Conservation (phyloP, 2,329 filamentous ascomycete species). For the Paraphaeosphaeria sporulosa region DNA sequence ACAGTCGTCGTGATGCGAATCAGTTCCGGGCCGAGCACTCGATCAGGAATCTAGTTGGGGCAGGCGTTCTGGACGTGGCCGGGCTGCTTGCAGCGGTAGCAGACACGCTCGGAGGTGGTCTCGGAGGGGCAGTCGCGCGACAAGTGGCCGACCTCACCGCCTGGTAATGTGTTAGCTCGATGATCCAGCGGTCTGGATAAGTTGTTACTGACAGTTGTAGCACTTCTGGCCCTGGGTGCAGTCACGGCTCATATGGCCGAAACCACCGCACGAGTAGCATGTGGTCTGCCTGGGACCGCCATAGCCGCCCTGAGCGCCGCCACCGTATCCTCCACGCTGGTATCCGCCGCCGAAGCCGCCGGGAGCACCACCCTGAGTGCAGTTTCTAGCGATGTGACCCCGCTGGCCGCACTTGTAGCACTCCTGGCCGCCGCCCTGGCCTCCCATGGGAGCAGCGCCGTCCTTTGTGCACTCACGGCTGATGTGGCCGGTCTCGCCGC, state of each 20-base stretch:
- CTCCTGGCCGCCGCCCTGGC: constrained; percentile 61
- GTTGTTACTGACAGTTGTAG: constrained; percentile 82
- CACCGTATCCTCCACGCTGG: constrained; percentile 52
- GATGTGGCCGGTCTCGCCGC: constrained; percentile 86
- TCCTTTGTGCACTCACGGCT: constrained; percentile 78
- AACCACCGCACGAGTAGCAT: constrained; percentile 98
- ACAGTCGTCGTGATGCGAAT: constrained; percentile 35
- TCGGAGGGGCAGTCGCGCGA: constrained; percentile 96
- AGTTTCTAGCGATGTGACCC: constrained; percentile 95
- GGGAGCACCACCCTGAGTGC: constrained; percentile 68
- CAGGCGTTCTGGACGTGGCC: constrained; percentile 95
- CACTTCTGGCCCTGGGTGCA: constrained; percentile 99
- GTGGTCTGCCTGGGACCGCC: constrained; percentile 62
- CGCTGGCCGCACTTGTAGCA: constrained; percentile 99
- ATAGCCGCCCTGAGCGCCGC: constrained; percentile 55
- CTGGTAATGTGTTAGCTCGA: constrained; percentile 49
- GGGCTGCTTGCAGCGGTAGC: constrained; percentile 92
- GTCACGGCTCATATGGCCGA: constrained; percentile 96
- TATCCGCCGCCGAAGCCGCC: constrained; percentile 60
- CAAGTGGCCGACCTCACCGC: constrained; percentile 88
- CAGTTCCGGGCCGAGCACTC: constrained; percentile 41
- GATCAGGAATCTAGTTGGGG: constrained; percentile 71
- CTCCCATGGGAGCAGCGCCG: constrained; percentile 59
- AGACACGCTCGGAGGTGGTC: constrained; percentile 89
- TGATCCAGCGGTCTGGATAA: neutral